Percentiles rank a stretch among this genome's conserved stretches.
phyloP scores from a whole-genome alignment of 192 early-diverging fungal genomes.

The Glomus cerebriforme region DNA sequence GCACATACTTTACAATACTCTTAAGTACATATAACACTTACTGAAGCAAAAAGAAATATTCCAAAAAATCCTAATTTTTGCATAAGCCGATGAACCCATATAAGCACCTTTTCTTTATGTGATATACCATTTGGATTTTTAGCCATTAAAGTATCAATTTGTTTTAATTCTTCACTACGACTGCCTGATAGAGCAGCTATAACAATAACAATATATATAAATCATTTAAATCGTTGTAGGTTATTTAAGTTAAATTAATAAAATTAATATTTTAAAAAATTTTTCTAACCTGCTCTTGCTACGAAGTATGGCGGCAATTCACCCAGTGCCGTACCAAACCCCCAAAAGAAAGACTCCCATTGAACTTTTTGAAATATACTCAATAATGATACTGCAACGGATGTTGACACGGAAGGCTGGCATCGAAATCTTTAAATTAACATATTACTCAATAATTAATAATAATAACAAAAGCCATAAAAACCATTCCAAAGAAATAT shows the following conservation, averaged over 20 bases:
- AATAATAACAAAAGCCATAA: not conserved
- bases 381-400: constrained; percentile 54
- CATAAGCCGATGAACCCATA: constrained; percentile 70
- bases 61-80: constrained; percentile 84
- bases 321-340: constrained; percentile 87
- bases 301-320: constrained; percentile 97
- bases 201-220: not conserved
- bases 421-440: constrained; percentile 40
- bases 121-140: constrained; percentile 56
- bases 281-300: constrained; percentile 70
- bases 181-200: constrained; percentile 59
- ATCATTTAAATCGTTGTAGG: not conserved
- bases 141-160: constrained; percentile 45
- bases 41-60: constrained; percentile 89
- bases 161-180: constrained; percentile 48
- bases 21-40: constrained; percentile 37
- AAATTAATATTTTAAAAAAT: not conserved
- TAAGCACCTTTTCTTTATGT: constrained; percentile 67
- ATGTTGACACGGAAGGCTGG: constrained; percentile 28
- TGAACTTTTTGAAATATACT: constrained; percentile 71
- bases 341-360: constrained; percentile 89
- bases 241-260: not conserved
- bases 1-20: too few relatives aligned
- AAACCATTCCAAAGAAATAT: not conserved
- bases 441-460: not conserved